phyloP scores from a whole-genome alignment of 2,329 filamentous ascomycete species.

The Cordyceps cicadae region DNA sequence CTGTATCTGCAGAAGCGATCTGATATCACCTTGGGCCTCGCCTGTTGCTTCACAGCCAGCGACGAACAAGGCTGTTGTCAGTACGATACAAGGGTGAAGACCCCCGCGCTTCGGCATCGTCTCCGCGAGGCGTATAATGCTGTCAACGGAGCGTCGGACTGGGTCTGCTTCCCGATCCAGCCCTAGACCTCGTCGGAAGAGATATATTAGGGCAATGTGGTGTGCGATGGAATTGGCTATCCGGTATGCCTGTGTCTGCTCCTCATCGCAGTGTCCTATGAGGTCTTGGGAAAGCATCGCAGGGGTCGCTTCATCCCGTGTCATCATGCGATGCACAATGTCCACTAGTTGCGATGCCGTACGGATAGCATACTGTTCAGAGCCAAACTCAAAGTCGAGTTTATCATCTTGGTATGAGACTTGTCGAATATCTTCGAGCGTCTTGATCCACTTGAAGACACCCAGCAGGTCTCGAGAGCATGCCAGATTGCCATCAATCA shows the following conservation, averaged over 20 bases:
- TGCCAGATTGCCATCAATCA: slow-evolving; percentile 2
- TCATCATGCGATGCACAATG: slow-evolving; percentile 1
- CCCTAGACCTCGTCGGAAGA: not conserved
- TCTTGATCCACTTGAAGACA: not conserved
- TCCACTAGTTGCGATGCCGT: not conserved
- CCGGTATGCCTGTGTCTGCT: not conserved
- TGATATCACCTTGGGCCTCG: not conserved
- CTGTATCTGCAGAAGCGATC: not conserved
- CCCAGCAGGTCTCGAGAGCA: not conserved
- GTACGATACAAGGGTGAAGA: not conserved
- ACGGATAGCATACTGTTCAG: not conserved
- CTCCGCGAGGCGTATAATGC: not conserved
- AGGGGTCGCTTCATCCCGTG: not conserved
- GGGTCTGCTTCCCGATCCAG: not conserved
- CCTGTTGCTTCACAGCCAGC: not conserved
- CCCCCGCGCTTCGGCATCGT: not conserved
- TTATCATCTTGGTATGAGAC: not conserved
- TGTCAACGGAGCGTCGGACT: not conserved
- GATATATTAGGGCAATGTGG: not conserved
- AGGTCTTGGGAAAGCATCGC: slow-evolving; percentile 1
- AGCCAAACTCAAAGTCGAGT: not conserved
- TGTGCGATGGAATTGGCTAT: not conserved
- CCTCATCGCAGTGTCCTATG: not conserved
- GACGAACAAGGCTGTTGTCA: not conserved
- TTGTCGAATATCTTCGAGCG: not conserved